These are phyloP conservation scores for Leishmania arabica DNA, from an alignment of 208 protist genomes.

Conservation along the genomic window DNA sequence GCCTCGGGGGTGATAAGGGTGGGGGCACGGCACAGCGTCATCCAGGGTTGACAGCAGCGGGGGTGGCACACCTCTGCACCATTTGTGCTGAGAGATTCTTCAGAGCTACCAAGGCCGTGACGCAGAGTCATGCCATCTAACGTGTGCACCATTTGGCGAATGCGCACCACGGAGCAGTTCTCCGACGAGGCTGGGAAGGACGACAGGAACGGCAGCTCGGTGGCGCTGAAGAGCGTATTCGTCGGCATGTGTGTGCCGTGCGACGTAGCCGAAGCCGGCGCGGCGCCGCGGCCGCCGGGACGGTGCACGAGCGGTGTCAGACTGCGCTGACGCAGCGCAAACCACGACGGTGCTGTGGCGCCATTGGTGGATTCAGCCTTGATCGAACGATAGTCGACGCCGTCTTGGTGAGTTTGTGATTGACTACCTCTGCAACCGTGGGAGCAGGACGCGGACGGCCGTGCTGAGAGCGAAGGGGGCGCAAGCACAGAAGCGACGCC, in stretches of 20 bases:
- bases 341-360: constrained; percentile 15
- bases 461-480: neutral
- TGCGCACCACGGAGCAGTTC: neutral
- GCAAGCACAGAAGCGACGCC: neutral
- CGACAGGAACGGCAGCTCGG: neutral
- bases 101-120: neutral
- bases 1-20: constrained; percentile 35
- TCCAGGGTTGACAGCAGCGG: constrained; percentile 14
- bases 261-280: neutral
- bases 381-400: neutral
- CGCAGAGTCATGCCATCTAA: neutral
- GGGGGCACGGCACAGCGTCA: constrained; percentile 35
- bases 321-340: constrained; percentile 12
- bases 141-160: neutral
- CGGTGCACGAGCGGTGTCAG: constrained; percentile 23
- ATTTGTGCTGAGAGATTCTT: neutral
- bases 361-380: neutral
- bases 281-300: neutral
- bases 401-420: neutral
- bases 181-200: neutral
- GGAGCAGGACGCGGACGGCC: neutral
- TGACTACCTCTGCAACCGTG: neutral
- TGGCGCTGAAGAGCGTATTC: neutral
- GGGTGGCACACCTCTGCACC: neutral
- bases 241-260: neutral